Evolutionary conservation across 495 filamentous ascomycete genomes (phyloP), one percentile per base, ranked within the genome.

Genomic region (Astrothelium subdiscretum): DNA sequence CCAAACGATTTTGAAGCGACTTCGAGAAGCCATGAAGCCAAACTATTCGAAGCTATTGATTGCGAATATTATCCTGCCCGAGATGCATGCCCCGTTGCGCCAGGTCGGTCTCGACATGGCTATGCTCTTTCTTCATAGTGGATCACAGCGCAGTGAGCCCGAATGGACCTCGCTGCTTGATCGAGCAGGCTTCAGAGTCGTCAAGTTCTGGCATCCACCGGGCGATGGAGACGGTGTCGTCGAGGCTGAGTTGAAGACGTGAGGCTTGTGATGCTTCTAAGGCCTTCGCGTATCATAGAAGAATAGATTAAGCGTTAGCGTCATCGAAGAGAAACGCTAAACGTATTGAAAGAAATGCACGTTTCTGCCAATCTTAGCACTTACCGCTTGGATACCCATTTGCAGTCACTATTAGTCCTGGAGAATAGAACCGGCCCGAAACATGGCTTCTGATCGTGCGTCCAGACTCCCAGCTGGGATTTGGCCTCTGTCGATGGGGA

Each of bases 21-120:
- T 66, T 10, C 31, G 43, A 31, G 31, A 52, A 11, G 64, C 64
- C 13, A 62, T 66, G 65, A 57, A 15, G n/a, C 65, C 61, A 11
- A 62, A 58, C 3, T 60, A 66, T 32, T 60, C 52, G 31, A 66
- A 66, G 35, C 4, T 66, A 5, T 22, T 66, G 6, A 66, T 63
- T 26, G 58, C 42, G 32, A 61, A 65, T 31, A 61, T 65, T 31
- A 57, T 66, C 54, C 32, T 66, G 31, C 31, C 60, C n/a, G 64
- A 62, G 24, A 38, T 22, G 20, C 32, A 62, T 35, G 32, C 58
- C 10, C 64, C 64, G n/a, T 22, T 66, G 15, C 54, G 57, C 22
- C 59, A 59, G 24, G 54, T 40, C 29, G 44, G 26, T 31, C 52
- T 62, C 20, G 64, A 66, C 44, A 62, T 62, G 48, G 35, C 59